Base-by-base conservation (phyloP, 164 flowering plant genomes). In the Cinnamomum micranthum region DNA sequence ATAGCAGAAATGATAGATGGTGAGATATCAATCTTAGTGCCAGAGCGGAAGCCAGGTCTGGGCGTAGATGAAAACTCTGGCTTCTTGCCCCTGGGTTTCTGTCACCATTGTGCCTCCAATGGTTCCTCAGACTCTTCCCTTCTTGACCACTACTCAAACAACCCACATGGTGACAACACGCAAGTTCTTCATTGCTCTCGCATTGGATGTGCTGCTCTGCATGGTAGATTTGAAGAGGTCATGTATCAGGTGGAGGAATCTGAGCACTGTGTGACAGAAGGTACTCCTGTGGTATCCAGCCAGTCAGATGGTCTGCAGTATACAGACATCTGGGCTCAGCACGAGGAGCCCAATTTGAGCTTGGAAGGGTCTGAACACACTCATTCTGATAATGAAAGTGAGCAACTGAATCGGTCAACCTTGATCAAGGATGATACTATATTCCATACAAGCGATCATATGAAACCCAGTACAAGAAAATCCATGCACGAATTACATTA, bases 1-100 rank as follows among this genome's bases (percentile, higher is more conserved):
- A 92, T 94, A 80, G 94, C 98, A 15, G 90, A 90, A 28, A 92
- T 95, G 95, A 95, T 95, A 25, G 97, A 95, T 77, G 85, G 83
- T 24, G 98, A 95, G 81, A 91, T 95, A 62, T 80, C 90, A 59
- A 72, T 85, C 23, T 80, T 93, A 59, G 93, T 93, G 1, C 97
- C 98, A 0, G 94, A 84, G 4, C 93, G 99, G 99, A 85, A 78
- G 68, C 74, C 68, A 68, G 88, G 83, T 24, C 72, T 71, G 0
- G 76, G 77, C 50, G 64, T 74, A 23, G 91, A 84, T 20, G 89
- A 89, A 76, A 80, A 74, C 33, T 71, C 80, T 2, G 60, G 74
- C n/a, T 22, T 73, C 64, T 20, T 78, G 47, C 72, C 58, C 67
- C 69, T 76, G 35, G 69, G 72, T 50, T 68, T 78, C 50, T 91